Conservation (phyloP, 2,329 filamentous ascomycete species). For the Tolypocladium capitatum region DNA sequence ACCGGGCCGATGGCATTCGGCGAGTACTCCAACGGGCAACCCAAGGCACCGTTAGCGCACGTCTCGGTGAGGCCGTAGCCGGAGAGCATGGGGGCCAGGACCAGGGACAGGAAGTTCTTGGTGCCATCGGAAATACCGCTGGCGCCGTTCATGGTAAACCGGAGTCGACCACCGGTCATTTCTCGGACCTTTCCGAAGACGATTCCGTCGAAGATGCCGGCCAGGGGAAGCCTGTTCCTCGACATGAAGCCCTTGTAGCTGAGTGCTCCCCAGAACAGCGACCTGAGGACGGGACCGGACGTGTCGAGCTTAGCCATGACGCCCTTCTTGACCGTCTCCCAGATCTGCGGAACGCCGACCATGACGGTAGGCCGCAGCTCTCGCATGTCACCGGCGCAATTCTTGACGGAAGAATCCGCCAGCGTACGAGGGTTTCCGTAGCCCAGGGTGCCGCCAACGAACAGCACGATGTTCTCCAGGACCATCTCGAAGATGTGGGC, state of each 20-base stretch:
- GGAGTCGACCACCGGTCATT: conserved; percentile 74
- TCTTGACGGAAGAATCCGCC: conserved; percentile 71
- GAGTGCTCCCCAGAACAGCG: conserved; percentile 62
- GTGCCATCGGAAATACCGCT: conserved; percentile 83
- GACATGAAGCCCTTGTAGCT: conserved; percentile 47
- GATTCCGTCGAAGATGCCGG: conserved; percentile 60
- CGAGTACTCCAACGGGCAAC: conserved; percentile 76
- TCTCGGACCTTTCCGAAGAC: conserved; percentile 90
- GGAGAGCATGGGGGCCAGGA: conserved; percentile 84
- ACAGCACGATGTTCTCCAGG: conserved; percentile 82
- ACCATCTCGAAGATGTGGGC: conserved; percentile 96
- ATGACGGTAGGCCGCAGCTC: conserved; percentile 83
- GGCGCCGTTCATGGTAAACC: conserved; percentile 88
- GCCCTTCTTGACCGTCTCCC: conserved; percentile 96
- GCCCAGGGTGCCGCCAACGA: conserved; percentile 81
- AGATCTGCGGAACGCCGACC: conserved; percentile 89
- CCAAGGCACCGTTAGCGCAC: conserved; percentile 67
- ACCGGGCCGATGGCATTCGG: conserved; percentile 65
- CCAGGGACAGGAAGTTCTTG: conserved; percentile 79
- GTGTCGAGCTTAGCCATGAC: conserved; percentile 67
- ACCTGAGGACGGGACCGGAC: conserved; percentile 54
- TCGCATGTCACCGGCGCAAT: conserved; percentile 87
- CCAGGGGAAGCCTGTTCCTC: conserved; percentile 47
- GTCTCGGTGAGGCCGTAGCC: conserved; percentile 96
- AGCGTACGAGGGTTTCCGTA: conserved; percentile 87